phyloP scores from a whole-genome alignment of 2,329 filamentous ascomycete genomes.

The Trichoderma hamatum region DNA sequence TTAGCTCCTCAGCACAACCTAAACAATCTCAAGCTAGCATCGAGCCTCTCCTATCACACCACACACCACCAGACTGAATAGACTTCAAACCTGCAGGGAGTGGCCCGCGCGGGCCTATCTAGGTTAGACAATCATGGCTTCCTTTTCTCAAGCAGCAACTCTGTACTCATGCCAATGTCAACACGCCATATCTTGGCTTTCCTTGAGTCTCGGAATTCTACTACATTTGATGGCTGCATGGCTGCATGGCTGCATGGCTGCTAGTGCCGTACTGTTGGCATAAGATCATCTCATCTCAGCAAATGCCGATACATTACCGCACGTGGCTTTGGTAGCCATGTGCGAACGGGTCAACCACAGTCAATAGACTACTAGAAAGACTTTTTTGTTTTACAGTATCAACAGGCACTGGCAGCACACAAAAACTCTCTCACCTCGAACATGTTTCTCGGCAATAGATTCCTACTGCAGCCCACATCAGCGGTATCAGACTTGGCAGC shows the following conservation, averaged over 20 bases:
- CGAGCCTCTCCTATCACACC: not conserved
- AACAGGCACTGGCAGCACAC: not conserved
- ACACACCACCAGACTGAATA: not conserved
- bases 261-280: not conserved
- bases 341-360: not conserved
- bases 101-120: conserved; percentile 2
- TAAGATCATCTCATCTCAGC: not conserved
- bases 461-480: not conserved
- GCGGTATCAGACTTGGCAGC: not conserved
- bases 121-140: not conserved
- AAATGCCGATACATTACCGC: not conserved
- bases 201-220: not conserved
- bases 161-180: not conserved
- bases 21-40: conserved; percentile 1
- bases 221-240: not conserved
- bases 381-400: not conserved
- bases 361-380: not conserved
- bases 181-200: not conserved
- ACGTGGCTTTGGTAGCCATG: not conserved
- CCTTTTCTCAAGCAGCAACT: not conserved
- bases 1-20: not conserved
- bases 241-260: not conserved
- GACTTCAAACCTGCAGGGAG: not conserved
- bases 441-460: not conserved
- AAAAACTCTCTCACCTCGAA: not conserved